Evolutionary conservation across 345 rosid genomes (phyloP).

Genomic region (Citrus reticulata): DNA sequence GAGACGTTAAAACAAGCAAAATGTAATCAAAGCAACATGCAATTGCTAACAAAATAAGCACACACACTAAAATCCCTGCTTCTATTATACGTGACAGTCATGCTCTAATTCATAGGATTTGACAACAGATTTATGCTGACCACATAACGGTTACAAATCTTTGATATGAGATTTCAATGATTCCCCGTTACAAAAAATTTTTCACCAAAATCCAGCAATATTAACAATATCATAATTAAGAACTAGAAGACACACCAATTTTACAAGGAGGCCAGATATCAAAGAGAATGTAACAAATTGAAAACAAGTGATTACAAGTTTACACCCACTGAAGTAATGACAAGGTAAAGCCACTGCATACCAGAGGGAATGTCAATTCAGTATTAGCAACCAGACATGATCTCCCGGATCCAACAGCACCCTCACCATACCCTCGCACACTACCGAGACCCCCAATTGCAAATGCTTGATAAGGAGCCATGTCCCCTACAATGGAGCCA

Average conservation of each 20-base stretch:
- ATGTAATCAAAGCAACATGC: neutral
- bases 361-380: constrained; percentile 79
- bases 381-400: constrained; percentile 86
- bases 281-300: neutral
- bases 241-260: neutral
- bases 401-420: constrained; percentile 92
- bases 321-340: neutral
- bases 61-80: neutral
- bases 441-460: constrained; percentile 87
- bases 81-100: neutral
- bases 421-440: constrained; percentile 94
- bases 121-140: neutral
- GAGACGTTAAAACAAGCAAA: neutral
- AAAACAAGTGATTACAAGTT: neutral
- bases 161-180: no score
- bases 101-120: neutral
- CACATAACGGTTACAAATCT: neutral
- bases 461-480: constrained; percentile 99
- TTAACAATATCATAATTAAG: neutral
- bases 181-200: neutral
- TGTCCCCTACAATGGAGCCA: constrained; percentile 97
- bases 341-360: constrained; percentile 23
- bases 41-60: neutral
- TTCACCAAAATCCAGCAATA: neutral
- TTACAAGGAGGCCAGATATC: neutral